phyloP scores from a whole-genome alignment of 331 rosid genomes.

The Pyrus hybrid region DNA sequence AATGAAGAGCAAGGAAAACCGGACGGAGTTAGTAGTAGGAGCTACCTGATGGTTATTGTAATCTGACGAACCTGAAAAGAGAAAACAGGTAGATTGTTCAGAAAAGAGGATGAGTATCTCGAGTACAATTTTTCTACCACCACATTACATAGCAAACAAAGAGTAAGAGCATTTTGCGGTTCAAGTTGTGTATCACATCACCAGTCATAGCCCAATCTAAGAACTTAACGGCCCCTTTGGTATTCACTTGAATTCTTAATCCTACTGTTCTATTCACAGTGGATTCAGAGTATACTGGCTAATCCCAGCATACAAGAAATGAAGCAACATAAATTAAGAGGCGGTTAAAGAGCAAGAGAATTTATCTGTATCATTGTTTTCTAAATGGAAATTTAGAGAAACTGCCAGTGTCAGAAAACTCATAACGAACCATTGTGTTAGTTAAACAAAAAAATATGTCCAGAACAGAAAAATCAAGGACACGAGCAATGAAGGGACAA shows the following conservation, averaged over 20 bases:
- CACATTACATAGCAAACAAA: background rate
- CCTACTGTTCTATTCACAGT: background rate
- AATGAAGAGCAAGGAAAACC: background rate
- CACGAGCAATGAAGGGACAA: slow-evolving; percentile 12
- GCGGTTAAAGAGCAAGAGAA: background rate
- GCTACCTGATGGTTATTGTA: slow-evolving; percentile 78
- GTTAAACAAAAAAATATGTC: background rate
- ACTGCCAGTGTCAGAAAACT: too few species aligned
- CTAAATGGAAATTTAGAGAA: too few species aligned
- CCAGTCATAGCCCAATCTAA: background rate
- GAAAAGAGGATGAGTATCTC: too few species aligned
- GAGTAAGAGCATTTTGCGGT: background rate
- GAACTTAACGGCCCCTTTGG: background rate
- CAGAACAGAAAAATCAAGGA: background rate
- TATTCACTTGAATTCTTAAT: background rate
- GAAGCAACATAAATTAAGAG: background rate
- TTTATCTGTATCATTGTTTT: background rate
- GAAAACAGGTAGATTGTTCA: slow-evolving; percentile 7
- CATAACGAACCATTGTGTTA: background rate
- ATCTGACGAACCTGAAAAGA: slow-evolving; percentile 81
- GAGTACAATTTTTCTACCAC: background rate
- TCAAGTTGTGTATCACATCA: background rate
- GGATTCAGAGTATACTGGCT: background rate
- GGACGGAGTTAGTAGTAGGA: slow-evolving; percentile 6
- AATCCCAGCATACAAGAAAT: background rate